Conservation (phyloP, 495 filamentous ascomycete species). For the Penicillium herquei region DNA sequence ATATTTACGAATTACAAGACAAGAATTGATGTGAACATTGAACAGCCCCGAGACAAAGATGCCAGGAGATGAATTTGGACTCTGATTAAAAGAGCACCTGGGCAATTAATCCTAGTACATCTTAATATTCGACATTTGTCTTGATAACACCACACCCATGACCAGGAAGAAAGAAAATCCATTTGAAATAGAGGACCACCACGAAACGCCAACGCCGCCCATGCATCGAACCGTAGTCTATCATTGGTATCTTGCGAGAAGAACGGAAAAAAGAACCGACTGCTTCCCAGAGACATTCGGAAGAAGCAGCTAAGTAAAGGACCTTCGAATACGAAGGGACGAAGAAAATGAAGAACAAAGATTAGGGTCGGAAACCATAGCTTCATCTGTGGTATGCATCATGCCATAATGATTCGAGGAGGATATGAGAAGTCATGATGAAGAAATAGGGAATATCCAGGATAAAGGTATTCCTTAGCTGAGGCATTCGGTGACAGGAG, state of each 20-base stretch:
- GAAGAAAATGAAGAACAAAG: conserved; percentile 1
- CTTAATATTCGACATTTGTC: not conserved
- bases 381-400: conserved; percentile 17
- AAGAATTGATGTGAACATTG: not conserved
- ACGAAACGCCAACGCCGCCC: conserved; percentile 30
- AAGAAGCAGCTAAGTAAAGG: conserved; percentile 1
- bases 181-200: not conserved
- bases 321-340: conserved; percentile 1
- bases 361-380: not conserved
- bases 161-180: not conserved
- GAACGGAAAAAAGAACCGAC: conserved; percentile 13
- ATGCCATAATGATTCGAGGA: conserved; percentile 12
- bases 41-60: no score
- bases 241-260: conserved; percentile 43
- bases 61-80: no score
- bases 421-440: conserved; percentile 7
- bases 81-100: no score
- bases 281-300: conserved; percentile 2
- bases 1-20: not conserved
- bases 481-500: not conserved
- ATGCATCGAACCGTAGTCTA: conserved; percentile 38
- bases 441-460: conserved; percentile 11
- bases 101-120: not conserved
- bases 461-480: not conserved
- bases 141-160: not conserved